These are phyloP conservation scores for Aspergillus fijiensis DNA, from an alignment of 2,329 filamentous ascomycete genomes.

Conservation along the genomic window DNA sequence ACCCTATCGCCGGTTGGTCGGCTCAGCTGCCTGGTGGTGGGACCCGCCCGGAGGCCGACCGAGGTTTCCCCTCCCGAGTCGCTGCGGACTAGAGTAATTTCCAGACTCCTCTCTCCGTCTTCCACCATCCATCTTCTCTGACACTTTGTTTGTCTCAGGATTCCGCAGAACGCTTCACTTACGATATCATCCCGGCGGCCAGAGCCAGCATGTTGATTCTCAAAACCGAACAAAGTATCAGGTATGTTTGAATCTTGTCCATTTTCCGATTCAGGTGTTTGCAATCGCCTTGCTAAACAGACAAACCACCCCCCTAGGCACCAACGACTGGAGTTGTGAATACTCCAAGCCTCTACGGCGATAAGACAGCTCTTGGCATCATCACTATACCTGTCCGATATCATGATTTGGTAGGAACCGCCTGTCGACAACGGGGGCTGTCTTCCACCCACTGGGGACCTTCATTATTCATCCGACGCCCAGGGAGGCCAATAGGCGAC, in stretches of 20 bases:
- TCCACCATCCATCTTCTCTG: neutral
- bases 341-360: neutral
- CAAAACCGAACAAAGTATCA: neutral
- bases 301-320: neutral
- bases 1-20: neutral
- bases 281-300: neutral
- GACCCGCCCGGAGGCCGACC: slow-evolving; percentile 10
- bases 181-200: neutral
- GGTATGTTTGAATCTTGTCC: neutral
- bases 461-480: neutral
- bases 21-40: neutral
- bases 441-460: neutral
- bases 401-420: neutral
- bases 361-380: neutral
- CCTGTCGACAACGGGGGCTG: neutral
- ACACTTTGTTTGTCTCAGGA: slow-evolving; percentile 11
- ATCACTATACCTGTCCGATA: neutral
- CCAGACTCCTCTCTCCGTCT: neutral
- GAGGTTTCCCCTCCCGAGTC: neutral
- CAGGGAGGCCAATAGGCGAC: slow-evolving; percentile 9
- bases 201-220: neutral
- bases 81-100: neutral
- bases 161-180: neutral
- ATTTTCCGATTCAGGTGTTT: neutral
- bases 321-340: neutral